A percentile compares a stretch with the other conserved stretches of the same genome.
These are phyloP conservation scores for Fusarium bulbicola DNA, from an alignment of 2,329 filamentous ascomycete genomes.

Conservation along the genomic window DNA sequence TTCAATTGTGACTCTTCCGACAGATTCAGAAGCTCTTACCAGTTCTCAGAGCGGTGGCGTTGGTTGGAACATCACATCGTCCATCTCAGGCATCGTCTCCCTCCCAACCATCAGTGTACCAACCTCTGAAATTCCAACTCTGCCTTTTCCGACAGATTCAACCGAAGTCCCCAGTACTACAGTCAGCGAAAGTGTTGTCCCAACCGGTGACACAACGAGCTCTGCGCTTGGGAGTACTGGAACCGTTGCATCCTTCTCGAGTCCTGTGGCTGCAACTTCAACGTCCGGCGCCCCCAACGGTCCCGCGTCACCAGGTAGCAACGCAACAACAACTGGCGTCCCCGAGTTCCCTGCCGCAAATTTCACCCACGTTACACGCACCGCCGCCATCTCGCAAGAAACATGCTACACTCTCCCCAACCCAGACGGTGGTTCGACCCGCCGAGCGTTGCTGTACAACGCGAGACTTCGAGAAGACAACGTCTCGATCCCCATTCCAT, in stretches of 20 bases:
- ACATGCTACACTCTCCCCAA: slow-evolving; percentile 46
- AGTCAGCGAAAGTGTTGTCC: not conserved
- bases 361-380: slow-evolving; percentile 47
- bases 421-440: slow-evolving; percentile 32
- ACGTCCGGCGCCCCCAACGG: not conserved
- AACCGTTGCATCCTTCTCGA: slow-evolving; percentile 26
- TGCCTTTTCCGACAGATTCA: slow-evolving; percentile 4
- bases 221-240: not conserved
- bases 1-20: not conserved
- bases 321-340: slow-evolving; percentile 11
- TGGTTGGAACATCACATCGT: slow-evolving; percentile 4
- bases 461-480: slow-evolving; percentile 44
- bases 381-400: slow-evolving; percentile 38
- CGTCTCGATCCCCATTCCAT: slow-evolving; percentile 47
- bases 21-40: not conserved
- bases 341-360: slow-evolving; percentile 43
- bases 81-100: slow-evolving; percentile 6
- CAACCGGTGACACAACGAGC: not conserved
- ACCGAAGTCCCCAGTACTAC: not conserved
- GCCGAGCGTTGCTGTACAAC: slow-evolving; percentile 46
- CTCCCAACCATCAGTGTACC: slow-evolving; percentile 20
- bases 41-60: not conserved
- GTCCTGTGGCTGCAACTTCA: slow-evolving; percentile 11
- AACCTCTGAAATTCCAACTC: not conserved
- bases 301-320: slow-evolving; percentile 10